phyloP scores from a whole-genome alignment of 805 yeast genomes.

The Teunomyces lycoperdinae region DNA sequence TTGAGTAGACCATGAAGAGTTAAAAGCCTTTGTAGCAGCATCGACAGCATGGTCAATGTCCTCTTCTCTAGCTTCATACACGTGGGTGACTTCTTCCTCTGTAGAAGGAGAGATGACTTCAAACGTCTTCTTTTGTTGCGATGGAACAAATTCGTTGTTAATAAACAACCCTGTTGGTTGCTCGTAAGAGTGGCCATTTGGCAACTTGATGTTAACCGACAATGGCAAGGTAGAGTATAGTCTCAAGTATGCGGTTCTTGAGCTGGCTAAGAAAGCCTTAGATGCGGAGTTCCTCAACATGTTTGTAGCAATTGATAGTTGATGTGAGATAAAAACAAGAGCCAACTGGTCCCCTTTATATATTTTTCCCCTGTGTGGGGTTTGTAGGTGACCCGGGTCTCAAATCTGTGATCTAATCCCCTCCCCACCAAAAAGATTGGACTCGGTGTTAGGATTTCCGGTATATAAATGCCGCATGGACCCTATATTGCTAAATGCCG shows the following conservation, averaged over 20 bases:
- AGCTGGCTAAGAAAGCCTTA: constrained; percentile 1
- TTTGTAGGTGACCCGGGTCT: neutral
- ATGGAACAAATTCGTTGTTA: constrained; percentile 72
- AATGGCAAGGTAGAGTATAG: constrained; percentile 33
- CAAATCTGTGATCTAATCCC: neutral
- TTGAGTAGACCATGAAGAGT: constrained; percentile 60
- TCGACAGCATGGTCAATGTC: constrained; percentile 84
- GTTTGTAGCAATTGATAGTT: neutral
- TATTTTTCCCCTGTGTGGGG: neutral
- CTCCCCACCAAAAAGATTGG: neutral
- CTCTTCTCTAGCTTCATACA: constrained; percentile 71
- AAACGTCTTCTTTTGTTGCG: constrained; percentile 56
- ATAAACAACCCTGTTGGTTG: constrained; percentile 91
- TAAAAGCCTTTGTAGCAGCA: constrained; percentile 79
- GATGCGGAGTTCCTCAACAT: constrained; percentile 1
- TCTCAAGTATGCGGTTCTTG: constrained; percentile 12
- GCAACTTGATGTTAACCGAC: constrained; percentile 51
- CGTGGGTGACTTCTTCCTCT: constrained; percentile 64
- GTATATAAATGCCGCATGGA: neutral
- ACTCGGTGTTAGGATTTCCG: neutral
- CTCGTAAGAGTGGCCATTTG: constrained; percentile 67
- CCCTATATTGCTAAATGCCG: neutral
- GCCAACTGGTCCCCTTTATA: neutral
- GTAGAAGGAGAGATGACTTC: constrained; percentile 66
- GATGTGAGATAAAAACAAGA: neutral